A percentile compares a stretch with the other conserved stretches of the same genome.
phyloP scores from a whole-genome alignment of 1,139 yeast genomes.

The Geotrichum europaeum region DNA sequence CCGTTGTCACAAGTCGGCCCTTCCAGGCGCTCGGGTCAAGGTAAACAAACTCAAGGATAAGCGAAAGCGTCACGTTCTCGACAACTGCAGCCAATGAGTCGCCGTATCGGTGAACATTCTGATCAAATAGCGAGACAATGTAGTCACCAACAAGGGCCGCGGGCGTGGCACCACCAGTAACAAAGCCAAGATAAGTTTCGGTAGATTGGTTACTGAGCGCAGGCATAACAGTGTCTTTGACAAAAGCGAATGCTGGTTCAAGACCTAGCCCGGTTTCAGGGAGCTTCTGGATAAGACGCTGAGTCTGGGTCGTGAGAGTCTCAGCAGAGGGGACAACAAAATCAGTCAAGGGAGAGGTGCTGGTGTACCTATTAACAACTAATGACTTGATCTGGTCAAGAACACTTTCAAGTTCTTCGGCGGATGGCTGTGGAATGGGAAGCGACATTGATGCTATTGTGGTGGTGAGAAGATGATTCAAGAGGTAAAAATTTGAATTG shows the following conservation, averaged over 20 bases:
- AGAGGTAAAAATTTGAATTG: background rate
- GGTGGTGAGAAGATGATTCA: background rate
- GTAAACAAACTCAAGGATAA: constrained; percentile 24
- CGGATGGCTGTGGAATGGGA: constrained; percentile 9
- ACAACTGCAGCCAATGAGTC: constrained; percentile 25
- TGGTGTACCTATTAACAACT: constrained; percentile 3
- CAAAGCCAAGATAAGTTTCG: constrained; percentile 28
- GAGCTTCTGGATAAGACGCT: constrained; percentile 2
- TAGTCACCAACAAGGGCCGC: constrained; percentile 29
- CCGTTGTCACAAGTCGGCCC: constrained; percentile 27
- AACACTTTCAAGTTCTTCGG: constrained; percentile 1
- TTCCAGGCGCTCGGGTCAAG: constrained; percentile 20
- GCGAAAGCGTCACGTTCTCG: constrained; percentile 23
- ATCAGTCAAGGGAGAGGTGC: background rate
- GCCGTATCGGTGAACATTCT: constrained; percentile 22
- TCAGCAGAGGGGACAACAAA: background rate
- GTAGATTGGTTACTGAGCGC: constrained; percentile 25
- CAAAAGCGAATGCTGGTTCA: constrained; percentile 16
- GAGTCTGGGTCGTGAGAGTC: background rate
- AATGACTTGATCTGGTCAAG: constrained; percentile 8
- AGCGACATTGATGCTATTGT: background rate
- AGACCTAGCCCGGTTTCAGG: constrained; percentile 22
- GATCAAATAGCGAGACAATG: constrained; percentile 25
- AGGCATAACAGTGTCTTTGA: constrained; percentile 21
- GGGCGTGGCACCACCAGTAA: constrained; percentile 30